Percentiles rank a stretch among this genome's conserved stretches.
Conservation (phyloP, 805 yeast genomes). For the Ogataea nonfermentans region DNA sequence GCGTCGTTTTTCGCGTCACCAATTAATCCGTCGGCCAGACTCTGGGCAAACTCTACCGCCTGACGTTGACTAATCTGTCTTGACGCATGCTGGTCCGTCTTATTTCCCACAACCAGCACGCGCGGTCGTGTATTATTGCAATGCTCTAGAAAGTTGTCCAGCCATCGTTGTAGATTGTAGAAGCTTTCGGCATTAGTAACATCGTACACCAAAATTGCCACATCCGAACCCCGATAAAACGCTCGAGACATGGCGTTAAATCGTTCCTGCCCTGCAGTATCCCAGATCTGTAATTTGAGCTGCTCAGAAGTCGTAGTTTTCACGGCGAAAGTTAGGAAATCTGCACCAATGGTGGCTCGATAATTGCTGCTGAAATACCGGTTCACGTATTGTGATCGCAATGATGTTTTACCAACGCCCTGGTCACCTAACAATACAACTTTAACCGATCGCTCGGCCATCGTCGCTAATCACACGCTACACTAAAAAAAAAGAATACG, state of each 20-base stretch:
- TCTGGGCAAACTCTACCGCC: constrained; percentile 29
- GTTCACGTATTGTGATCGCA: constrained; percentile 53
- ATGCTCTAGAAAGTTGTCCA: constrained; percentile 45
- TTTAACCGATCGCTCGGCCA: constrained; percentile 34
- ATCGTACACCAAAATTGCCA: constrained; percentile 53
- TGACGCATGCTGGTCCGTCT: constrained; percentile 37
- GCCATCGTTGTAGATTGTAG: constrained; percentile 44
- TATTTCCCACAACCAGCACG: constrained; percentile 53
- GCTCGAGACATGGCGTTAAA: constrained; percentile 62
- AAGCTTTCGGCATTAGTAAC: constrained; percentile 51
- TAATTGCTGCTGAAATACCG: constrained; percentile 55
- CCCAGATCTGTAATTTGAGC: constrained; percentile 69
- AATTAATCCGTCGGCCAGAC: constrained; percentile 24
- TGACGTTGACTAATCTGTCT: constrained; percentile 33
- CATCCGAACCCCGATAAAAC: constrained; percentile 59
- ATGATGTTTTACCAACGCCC: constrained; percentile 59
- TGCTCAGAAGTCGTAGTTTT: constrained; percentile 17
- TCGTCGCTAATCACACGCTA: background rate
- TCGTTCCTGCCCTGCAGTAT: constrained; percentile 94
- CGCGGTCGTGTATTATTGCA: constrained; percentile 48
- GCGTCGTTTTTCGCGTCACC: constrained; percentile 23
- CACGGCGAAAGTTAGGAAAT: constrained; percentile 46
- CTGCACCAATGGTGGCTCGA: constrained; percentile 60
- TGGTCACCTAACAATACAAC: constrained; percentile 58
- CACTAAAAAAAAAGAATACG: background rate